phyloP scores from a whole-genome alignment of 345 rosid genomes.

The Iberis pinnata region DNA sequence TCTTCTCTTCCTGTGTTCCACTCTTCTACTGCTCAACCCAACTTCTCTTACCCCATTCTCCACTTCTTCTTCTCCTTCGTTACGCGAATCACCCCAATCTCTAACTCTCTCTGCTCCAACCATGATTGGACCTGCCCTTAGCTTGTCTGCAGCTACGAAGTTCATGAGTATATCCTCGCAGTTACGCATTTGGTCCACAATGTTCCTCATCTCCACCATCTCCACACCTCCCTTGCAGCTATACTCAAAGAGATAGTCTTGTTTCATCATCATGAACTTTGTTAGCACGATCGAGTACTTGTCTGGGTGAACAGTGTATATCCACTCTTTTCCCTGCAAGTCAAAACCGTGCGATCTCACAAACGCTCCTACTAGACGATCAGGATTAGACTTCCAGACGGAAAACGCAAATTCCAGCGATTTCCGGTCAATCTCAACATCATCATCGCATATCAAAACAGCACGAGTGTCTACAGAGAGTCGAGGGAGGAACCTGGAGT shows the following conservation, averaged over 20 bases:
- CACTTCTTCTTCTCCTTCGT: slow-evolving; percentile 21
- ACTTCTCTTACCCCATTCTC: slow-evolving; percentile 35
- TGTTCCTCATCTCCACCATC: slow-evolving; percentile 48
- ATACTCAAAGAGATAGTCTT: slow-evolving; percentile 43
- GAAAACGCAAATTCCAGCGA: slow-evolving; percentile 50
- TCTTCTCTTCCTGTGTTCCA: slow-evolving; percentile 66
- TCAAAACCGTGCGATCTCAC: slow-evolving; percentile 58
- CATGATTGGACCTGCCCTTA: slow-evolving; percentile 51
- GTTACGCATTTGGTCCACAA: slow-evolving; percentile 48
- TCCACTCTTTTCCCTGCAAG: slow-evolving; percentile 45
- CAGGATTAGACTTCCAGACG: slow-evolving; percentile 47
- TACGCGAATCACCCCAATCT: slow-evolving; percentile 76
- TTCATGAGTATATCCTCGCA: slow-evolving; percentile 80
- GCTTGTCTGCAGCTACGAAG: slow-evolving; percentile 49
- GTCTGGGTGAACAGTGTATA: slow-evolving; percentile 65
- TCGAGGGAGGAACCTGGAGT: slow-evolving; percentile 55
- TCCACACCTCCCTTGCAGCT: slow-evolving; percentile 48
- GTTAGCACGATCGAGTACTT: slow-evolving; percentile 62
- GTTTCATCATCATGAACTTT: slow-evolving; percentile 60
- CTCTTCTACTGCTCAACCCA: slow-evolving; percentile 60
- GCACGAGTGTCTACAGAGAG: slow-evolving; percentile 41
- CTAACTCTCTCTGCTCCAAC: slow-evolving; percentile 57
- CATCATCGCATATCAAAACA: slow-evolving; percentile 60
- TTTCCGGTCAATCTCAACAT: slow-evolving; percentile 45
- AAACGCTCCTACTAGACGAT: slow-evolving; percentile 50